phyloP scores from a whole-genome alignment of 106 monocot species.

The Amphibolis antarctica region DNA sequence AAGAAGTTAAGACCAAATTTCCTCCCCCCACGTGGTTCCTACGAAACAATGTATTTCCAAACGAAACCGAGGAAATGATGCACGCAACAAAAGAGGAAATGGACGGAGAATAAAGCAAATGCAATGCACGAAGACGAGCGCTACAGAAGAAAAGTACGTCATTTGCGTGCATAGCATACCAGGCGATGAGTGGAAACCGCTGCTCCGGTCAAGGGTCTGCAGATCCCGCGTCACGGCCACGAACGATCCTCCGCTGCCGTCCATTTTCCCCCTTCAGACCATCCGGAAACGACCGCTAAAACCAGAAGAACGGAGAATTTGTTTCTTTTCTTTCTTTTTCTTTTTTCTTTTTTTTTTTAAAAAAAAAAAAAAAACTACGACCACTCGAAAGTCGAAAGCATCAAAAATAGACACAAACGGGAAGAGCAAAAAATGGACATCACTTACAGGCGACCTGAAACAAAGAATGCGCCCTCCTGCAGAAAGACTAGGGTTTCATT shows the following conservation, averaged over 20 bases:
- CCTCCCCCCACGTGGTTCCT: too few species aligned
- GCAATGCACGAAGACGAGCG: neutral
- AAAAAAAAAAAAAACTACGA: neutral
- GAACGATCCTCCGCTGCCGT: slow-evolving; percentile 43
- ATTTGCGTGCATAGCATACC: slow-evolving; percentile 16
- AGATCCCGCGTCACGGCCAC: slow-evolving; percentile 62
- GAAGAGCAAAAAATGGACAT: neutral
- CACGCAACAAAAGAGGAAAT: too few species aligned
- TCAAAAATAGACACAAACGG: neutral
- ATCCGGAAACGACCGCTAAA: slow-evolving; percentile 1
- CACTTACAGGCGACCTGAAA: neutral
- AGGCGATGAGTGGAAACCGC: slow-evolving; percentile 35
- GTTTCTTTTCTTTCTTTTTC: too few species aligned
- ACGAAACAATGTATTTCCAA: too few species aligned
- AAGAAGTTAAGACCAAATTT: too few species aligned
- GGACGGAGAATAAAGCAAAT: neutral
- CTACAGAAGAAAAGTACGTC: too few species aligned
- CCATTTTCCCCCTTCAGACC: slow-evolving; percentile 29
- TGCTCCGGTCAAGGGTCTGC: slow-evolving; percentile 36
- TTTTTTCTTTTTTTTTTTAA: too few species aligned
- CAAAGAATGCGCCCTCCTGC: neutral
- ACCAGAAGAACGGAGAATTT: neutral
- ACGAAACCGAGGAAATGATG: too few species aligned
- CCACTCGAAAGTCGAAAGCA: neutral
- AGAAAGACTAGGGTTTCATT: slow-evolving; percentile 8